A percentile compares a stretch with the other conserved stretches of the same genome.
These are phyloP conservation scores for Athelia psychrophila DNA, from an alignment of 1,284 basidiomycete genomes.

Conservation along the genomic window DNA sequence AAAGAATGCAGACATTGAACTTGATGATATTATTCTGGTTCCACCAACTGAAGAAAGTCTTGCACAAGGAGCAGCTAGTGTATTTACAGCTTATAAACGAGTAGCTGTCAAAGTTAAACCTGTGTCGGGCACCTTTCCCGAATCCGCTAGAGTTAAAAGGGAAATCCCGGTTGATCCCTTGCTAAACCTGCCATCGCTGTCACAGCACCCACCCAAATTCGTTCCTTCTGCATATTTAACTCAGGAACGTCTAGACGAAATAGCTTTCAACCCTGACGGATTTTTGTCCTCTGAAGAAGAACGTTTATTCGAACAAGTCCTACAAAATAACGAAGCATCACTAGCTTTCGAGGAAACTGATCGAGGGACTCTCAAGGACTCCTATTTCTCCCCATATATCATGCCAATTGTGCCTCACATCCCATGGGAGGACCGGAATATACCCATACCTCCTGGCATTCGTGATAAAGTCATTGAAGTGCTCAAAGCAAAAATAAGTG, in stretches of 20 bases:
- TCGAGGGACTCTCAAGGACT: conserved; percentile 27
- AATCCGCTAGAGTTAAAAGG: conserved; percentile 2
- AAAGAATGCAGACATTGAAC: no score
- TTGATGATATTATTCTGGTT: no score
- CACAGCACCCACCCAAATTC: conserved; percentile 6
- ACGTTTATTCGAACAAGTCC: conserved; percentile 25
- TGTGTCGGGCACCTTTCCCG: conserved; percentile 7
- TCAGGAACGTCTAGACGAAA: conserved; percentile 6
- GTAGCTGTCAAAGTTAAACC: conserved; percentile 9
- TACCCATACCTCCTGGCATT: conserved; percentile 37
- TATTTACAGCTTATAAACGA: conserved; percentile 8
- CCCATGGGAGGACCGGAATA: no score
- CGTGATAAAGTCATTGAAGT: conserved; percentile 29
- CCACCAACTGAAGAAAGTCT: no score
- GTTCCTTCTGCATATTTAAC: conserved; percentile 1
- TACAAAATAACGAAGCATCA: conserved; percentile 23
- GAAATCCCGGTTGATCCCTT: conserved; percentile 9
- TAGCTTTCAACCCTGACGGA: conserved; percentile 20
- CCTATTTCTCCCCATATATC: conserved; percentile 39
- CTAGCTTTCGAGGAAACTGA: conserved; percentile 32
- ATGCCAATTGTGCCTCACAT: no score
- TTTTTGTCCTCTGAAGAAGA: conserved; percentile 29
- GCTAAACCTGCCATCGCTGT: conserved; percentile 1
- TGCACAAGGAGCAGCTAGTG: no score
- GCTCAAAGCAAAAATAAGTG: conserved; percentile 20